Conservation (phyloP, 1,284 basidiomycete species). For the Puccinia hordei region DNA sequence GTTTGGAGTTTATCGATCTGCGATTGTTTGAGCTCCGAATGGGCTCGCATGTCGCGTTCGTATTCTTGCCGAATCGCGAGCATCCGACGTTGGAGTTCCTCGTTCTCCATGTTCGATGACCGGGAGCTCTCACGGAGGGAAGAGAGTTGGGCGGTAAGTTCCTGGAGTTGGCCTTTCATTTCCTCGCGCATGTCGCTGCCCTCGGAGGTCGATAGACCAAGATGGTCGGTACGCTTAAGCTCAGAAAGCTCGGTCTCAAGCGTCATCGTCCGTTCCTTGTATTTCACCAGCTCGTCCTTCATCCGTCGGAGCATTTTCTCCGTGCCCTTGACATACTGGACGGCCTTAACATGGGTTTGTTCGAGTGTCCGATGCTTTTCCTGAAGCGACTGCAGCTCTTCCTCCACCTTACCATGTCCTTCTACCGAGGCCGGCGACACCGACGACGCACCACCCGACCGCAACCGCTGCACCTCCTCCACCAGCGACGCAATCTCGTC, state of each 20-base stretch:
- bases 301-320: conserved; percentile 98
- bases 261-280: conserved; percentile 19
- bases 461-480: conserved; percentile 67
- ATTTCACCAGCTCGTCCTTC: conserved; percentile 65
- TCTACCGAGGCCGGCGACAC: conserved; percentile 33
- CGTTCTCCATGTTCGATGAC: conserved; percentile 24
- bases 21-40: background rate
- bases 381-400: conserved; percentile 55
- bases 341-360: conserved; percentile 57
- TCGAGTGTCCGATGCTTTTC: conserved; percentile 56
- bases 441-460: conserved; percentile 42
- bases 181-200: background rate
- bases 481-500: conserved; percentile 65
- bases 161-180: conserved; percentile 15
- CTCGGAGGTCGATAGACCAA: background rate
- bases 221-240: conserved; percentile 24
- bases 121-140: conserved; percentile 1
- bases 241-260: conserved; percentile 27
- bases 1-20: background rate
- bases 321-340: conserved; percentile 67
- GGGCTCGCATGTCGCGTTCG: background rate
- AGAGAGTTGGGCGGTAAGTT: conserved; percentile 26
- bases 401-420: conserved; percentile 54
- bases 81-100: conserved; percentile 32
- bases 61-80: conserved; percentile 19